These are phyloP conservation scores for Trichoderma breve DNA, from an alignment of 2,329 filamentous ascomycete genomes.

Conservation along the genomic window DNA sequence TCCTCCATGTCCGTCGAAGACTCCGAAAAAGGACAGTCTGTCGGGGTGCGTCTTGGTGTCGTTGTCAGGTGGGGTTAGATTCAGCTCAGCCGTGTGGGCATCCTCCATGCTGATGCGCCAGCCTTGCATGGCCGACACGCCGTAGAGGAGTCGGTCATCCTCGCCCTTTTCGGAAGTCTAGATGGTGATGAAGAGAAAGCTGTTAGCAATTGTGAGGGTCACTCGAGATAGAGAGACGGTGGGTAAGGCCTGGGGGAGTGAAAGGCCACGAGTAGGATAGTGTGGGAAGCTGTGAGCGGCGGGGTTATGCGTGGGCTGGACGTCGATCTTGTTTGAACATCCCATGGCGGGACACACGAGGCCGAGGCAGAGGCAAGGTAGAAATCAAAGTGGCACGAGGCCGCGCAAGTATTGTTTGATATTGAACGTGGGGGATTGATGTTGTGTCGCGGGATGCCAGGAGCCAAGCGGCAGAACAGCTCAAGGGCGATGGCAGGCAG, in stretches of 20 bases:
- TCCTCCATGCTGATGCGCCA: slow-evolving; percentile 99
- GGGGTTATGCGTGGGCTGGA: slow-evolving; percentile 12
- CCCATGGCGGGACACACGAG: neutral
- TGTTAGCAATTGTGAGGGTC: slow-evolving; percentile 28
- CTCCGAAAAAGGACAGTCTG: slow-evolving; percentile 91
- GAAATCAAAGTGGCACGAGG: neutral
- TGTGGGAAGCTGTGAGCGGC: neutral
- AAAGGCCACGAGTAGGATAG: neutral
- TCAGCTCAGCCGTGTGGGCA: slow-evolving; percentile 84
- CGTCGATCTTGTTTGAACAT: neutral
- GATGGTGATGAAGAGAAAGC: slow-evolving; percentile 15
- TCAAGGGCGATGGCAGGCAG: slow-evolving; percentile 6
- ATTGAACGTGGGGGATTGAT: neutral
- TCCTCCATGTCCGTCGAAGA: slow-evolving; percentile 96
- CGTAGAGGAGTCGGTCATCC: slow-evolving; percentile 90
- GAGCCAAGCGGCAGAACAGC: neutral
- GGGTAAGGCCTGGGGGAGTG: neutral
- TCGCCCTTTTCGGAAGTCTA: slow-evolving; percentile 86
- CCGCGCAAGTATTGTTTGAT: neutral
- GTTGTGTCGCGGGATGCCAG: neutral
- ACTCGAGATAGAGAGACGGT: neutral
- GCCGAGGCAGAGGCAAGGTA: neutral
- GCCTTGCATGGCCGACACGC: slow-evolving; percentile 98
- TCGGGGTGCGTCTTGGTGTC: slow-evolving; percentile 65
- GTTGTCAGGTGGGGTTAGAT: slow-evolving; percentile 64